Percentiles rank a stretch among this genome's conserved stretches.
Conservation (phyloP, 805 yeast species). For the Candida golubevii region DNA sequence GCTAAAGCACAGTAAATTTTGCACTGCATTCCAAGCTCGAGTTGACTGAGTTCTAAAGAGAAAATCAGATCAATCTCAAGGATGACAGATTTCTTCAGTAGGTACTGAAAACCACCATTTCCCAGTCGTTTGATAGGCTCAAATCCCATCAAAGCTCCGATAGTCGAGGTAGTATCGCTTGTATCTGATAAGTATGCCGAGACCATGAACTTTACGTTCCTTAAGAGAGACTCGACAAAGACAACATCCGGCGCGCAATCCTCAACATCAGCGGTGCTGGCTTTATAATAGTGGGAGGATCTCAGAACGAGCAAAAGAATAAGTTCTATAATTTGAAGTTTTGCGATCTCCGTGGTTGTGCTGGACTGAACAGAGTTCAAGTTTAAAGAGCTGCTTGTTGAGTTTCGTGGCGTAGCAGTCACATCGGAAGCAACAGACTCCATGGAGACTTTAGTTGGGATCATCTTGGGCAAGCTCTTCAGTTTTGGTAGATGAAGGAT, state of each 20-base stretch:
- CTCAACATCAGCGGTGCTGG: constrained; percentile 53
- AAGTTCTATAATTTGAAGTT: constrained; percentile 31
- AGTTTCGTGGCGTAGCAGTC: constrained; percentile 31
- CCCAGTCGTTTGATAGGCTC: constrained; percentile 2
- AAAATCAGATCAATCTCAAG: constrained; percentile 33
- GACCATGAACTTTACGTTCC: constrained; percentile 61
- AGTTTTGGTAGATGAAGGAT: constrained; percentile 30
- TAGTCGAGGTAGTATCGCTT: constrained; percentile 35
- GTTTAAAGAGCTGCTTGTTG: constrained; percentile 26
- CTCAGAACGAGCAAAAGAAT: constrained; percentile 27
- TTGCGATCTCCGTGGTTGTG: constrained; percentile 22
- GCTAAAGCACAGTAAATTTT: constrained; percentile 65
- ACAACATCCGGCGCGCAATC: constrained; percentile 83
- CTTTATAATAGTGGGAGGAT: constrained; percentile 27
- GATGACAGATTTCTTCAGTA: constrained; percentile 40
- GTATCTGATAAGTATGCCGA: constrained; percentile 43
- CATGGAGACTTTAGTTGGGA: constrained; percentile 47
- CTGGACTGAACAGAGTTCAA: constrained; percentile 25
- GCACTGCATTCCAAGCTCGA: constrained; percentile 48
- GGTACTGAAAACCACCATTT: constrained; percentile 2
- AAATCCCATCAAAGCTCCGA: constrained; percentile 39
- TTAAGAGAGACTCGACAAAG: constrained; percentile 63
- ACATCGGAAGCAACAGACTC: constrained; percentile 14
- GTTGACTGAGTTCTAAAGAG: constrained; percentile 31
- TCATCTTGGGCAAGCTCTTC: constrained; percentile 19